Base-by-base conservation (phyloP, 1,139 yeast genomes). In the Protomyces inouyei region DNA sequence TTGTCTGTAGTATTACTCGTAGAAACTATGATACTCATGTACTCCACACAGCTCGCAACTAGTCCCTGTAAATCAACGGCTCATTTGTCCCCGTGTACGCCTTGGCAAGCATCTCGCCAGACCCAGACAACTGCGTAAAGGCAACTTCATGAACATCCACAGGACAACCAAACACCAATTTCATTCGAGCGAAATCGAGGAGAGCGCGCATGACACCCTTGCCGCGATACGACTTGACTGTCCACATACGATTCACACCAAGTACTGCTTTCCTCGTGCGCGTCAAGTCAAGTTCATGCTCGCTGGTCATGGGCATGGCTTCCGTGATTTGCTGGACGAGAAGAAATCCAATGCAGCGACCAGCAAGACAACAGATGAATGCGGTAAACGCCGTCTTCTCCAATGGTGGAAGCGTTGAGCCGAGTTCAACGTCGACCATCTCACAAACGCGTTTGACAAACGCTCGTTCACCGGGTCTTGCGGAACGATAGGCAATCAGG, bases 231-330 rank as follows among this genome's bases (percentile, higher is more conserved):
- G 28, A 16, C 14, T 48, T 23, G 28, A 51, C 43, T 12, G 63
- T 59, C 63, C 63, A 59, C 63, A 59, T 59, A 14, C 63, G 63
- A 35, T 40, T 59, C 40, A 59, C 54, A 18, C 63, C 63, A 18
- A 52, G n/a, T 32, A 10, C 57, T 16, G 52, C 54, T 43, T 40
- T 40, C n/a, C 12, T 32, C 32, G 14, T 37, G 28, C 28, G 45
- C 5, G 43, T 8, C 28, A 23, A n/a, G 5, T n/a, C n/a, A 9
- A 59, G 35, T 16, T 52, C 52, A n/a, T 55, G 52, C 18, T 18
- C 23, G 3, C 18, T 37, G 12, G 35, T 16, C 52, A 59, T n/a
- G 12, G 52, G 25, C 9, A 8, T 23, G 16, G 63, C 63, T 16
- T 32, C 12, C 6, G 28, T 8, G 32, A 59, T 38, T 3, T 43